Evolutionary conservation across 345 rosid genomes (phyloP), one percentile per base, ranked within the genome.

Genomic region (Lepidium sativum): DNA sequence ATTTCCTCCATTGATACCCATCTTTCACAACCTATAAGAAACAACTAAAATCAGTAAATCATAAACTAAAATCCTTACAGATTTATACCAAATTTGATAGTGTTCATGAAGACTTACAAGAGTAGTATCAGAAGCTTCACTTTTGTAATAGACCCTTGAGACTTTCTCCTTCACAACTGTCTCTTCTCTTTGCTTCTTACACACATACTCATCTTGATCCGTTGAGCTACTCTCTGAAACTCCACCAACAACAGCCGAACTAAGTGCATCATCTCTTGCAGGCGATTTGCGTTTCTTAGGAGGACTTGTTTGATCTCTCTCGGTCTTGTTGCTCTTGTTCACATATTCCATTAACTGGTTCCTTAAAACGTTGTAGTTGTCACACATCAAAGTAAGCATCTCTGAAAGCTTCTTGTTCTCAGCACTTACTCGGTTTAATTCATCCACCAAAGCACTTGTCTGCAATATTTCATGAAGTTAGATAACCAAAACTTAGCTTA

Each of bases 1-100:
- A 94, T 65, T 94, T 94, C 75, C 97, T 94, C 99, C 99, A 94
- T 63, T 90, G 99, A 78, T 86, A 94, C 41, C 99, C 99, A 84
- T 94, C 99, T 66, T 84, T 94, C 63, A 90, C 96, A 52, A 89
- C 80, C 98, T 92, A 71, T 52, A 75, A 71, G 12, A 16, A 41
- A 50, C n/a, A 41, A 50, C 40, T 2, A 65, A 27, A 31, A 45
- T 63, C 60, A 74, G n/a, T 62, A 68, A 61, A 62, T 16, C 43
- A 58, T 35, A 50, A 9, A 12, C 4, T 14, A 15, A 18, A 40
- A 41, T 8, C 12, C 42, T 5, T 8, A 17, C 25, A 23, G 18
- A 56, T n/a, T n/a, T n/a, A n/a, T n/a, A n/a, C 31, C 4, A 45
- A 54, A 43, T 17, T 54, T 33, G 4, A 21, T 8, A 32, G 29